Base-by-base conservation (phyloP, 1,284 basidiomycete species). In the Termitomyces sp. region DNA sequence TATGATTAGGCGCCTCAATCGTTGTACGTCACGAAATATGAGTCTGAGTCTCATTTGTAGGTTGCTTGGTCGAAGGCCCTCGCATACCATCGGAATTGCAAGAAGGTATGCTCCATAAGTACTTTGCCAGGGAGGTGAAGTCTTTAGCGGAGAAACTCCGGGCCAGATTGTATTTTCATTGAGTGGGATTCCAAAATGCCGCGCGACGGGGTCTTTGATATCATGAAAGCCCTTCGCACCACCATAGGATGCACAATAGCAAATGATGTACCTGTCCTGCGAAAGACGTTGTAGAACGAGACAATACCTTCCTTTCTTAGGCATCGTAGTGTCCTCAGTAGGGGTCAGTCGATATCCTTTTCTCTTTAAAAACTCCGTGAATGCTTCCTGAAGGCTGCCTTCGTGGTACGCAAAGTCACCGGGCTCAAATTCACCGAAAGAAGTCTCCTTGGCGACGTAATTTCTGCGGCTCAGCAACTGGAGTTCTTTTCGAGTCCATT, bases 171-270 rank as follows among this genome's bases (percentile, higher is more conserved):
- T 58, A 39, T 60, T 58, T 48, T 48, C 44, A 34, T 65, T 65
- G 36, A 70, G 57, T 30, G 70, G 67, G 42, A 71, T 58, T 17
- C 67, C 66, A 53, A 70, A 71, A 43, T 60, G 58, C 28, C 59
- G 64, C 12, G 59, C 65, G 24, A 67, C 53, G 38, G 58, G 58
- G 36, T 61, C 61, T 19, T 21, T 10, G 24, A 69, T 59, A 40
- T 63, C 55, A 8, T 60, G 41, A 24, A 60, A 56, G 38, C 51
- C 52, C 42, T 52, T 63, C 13, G 64, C 62, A 6, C 61, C 58
- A 12, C 65, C 65, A 40, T 65, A 69, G 19, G 69, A 68, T 31
- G 67, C 67, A 55, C 70, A 56, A 39, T 66, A 62, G 48, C 67
- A 70, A 48, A 70, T 64, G 43, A 68, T 61, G 52, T 70, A 69